Evolutionary conservation across 2,329 filamentous ascomycete species (phyloP).

Genomic region (Emmonsiellopsis sp.): DNA sequence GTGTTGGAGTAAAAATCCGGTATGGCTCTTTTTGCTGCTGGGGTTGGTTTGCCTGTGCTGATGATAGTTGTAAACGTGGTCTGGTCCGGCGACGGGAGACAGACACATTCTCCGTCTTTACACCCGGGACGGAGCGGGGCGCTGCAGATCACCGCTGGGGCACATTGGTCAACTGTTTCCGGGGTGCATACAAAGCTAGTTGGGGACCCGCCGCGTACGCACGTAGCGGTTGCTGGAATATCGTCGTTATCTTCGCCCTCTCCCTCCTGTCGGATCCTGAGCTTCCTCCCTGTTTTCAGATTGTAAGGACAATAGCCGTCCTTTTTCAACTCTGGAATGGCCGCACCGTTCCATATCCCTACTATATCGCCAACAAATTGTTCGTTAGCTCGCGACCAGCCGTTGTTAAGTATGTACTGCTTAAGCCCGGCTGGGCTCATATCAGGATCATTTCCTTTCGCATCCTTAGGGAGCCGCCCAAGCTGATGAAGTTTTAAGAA

Average conservation of each 20-base stretch:
- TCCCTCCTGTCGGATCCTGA: background rate
- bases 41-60: background rate
- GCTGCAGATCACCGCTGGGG: constrained; percentile 4
- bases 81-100: background rate
- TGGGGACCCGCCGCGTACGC: background rate
- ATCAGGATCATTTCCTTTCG: constrained; percentile 4
- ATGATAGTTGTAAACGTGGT: background rate
- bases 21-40: too few species aligned
- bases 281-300: background rate
- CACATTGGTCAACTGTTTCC: constrained; percentile 1
- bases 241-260: background rate
- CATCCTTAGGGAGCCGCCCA: constrained; percentile 4
- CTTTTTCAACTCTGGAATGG: background rate
- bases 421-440: constrained; percentile 8
- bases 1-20: too few species aligned
- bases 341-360: constrained; percentile 8
- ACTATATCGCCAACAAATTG: background rate
- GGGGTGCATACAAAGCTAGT: constrained; percentile 4
- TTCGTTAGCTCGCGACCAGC: constrained; percentile 1
- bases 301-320: constrained; percentile 4
- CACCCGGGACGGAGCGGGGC: background rate
- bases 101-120: constrained; percentile 3
- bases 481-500: constrained; percentile 7
- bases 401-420: constrained; percentile 5
- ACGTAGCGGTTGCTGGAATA: background rate